phyloP scores from a whole-genome alignment of 495 filamentous ascomycete species.

The Aspergillus ostianus region DNA sequence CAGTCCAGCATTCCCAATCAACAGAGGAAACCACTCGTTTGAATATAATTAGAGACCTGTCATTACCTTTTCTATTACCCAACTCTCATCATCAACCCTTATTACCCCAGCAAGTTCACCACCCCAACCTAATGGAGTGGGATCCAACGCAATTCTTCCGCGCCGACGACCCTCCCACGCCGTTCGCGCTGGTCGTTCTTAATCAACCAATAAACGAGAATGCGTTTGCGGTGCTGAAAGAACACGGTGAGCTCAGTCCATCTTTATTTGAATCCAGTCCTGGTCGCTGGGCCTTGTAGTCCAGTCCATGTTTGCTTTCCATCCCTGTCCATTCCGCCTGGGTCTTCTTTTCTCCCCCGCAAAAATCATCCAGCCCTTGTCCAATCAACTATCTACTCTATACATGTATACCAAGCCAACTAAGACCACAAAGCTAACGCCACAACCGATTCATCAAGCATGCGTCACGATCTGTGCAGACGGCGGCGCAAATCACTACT shows the following conservation, averaged over 20 bases:
- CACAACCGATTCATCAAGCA: conserved; percentile 38
- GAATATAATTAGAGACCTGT: neutral
- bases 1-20: neutral
- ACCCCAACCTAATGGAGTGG: conserved; percentile 31
- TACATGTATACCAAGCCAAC: neutral
- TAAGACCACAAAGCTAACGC: neutral
- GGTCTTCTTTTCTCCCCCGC: neutral
- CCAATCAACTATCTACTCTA: neutral
- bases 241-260: conserved; percentile 48
- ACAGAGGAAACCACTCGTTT: neutral
- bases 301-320: neutral
- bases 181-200: conserved; percentile 63
- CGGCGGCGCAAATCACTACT: conserved; percentile 82
- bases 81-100: neutral
- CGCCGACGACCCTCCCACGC: conserved; percentile 26
- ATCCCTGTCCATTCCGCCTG: conserved; percentile 4
- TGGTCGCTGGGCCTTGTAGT: too few relatives aligned
- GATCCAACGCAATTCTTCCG: conserved; percentile 52
- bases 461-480: conserved; percentile 72
- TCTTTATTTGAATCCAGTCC: neutral
- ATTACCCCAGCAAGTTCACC: neutral
- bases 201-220: conserved; percentile 66
- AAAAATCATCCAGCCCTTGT: neutral
- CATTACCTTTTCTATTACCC: neutral
- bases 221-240: conserved; percentile 51